Conservation (phyloP, 305 asterid species). For the Solanum hybrid region DNA sequence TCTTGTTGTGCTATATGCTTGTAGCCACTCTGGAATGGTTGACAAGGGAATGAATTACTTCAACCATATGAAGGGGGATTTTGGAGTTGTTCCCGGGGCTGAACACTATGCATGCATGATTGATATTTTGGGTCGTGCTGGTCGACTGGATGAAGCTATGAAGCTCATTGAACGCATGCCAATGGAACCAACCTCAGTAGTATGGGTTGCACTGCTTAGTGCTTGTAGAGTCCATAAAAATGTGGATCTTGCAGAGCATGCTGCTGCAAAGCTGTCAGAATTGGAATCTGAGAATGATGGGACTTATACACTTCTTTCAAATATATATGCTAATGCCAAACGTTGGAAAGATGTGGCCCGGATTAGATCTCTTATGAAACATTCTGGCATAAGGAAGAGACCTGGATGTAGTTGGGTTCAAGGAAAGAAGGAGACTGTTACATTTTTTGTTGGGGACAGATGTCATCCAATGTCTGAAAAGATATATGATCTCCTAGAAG, state of each 20-base stretch:
- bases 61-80: slow-evolving; percentile 39
- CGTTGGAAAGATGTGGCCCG: slow-evolving; percentile 84
- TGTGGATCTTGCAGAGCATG: slow-evolving; percentile 23
- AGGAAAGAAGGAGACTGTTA: slow-evolving; percentile 57
- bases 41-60: slow-evolving; percentile 59
- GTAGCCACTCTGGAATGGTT: slow-evolving; percentile 85
- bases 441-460: slow-evolving; percentile 68
- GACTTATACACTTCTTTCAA: slow-evolving; percentile 36
- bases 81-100: slow-evolving; percentile 46
- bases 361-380: slow-evolving; percentile 60
- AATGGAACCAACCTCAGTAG: slow-evolving; percentile 46
- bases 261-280: slow-evolving; percentile 18
- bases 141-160: slow-evolving; percentile 64
- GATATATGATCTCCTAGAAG: slow-evolving; percentile 50
- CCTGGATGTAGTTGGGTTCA: slow-evolving; percentile 95
- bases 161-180: slow-evolving; percentile 56
- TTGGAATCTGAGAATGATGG: slow-evolving; percentile 28
- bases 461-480: slow-evolving; percentile 60
- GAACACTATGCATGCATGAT: slow-evolving; percentile 85
- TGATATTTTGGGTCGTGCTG: slow-evolving; percentile 79
- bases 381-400: slow-evolving; percentile 58
- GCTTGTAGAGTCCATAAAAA: slow-evolving; percentile 25
- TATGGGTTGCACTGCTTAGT: slow-evolving; percentile 50
- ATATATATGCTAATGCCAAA: slow-evolving; percentile 66
- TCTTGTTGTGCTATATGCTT: slow-evolving; percentile 70